phyloP scores from a whole-genome alignment of 768 basidiomycete genomes.

The Macrolepiota dolichaula region DNA sequence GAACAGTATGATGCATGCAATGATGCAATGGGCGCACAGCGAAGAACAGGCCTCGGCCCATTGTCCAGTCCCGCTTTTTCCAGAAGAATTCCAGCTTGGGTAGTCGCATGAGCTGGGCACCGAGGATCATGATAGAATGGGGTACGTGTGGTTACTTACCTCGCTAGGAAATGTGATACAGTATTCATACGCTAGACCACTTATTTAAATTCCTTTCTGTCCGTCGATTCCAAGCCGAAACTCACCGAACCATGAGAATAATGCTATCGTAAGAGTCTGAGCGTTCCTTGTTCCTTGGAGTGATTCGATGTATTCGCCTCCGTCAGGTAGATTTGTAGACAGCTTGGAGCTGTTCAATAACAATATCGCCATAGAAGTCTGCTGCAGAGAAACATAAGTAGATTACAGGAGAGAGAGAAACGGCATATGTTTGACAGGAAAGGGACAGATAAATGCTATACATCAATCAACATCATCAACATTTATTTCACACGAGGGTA shows the following conservation, averaged over 20 bases:
- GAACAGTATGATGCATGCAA: not conserved
- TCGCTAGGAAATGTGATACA: not conserved
- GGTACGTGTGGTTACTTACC: not conserved
- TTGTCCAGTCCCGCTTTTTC: slow-evolving; percentile 11
- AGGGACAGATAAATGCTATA: no score
- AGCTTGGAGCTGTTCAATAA: not conserved
- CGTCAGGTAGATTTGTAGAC: not conserved
- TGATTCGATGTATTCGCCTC: not conserved
- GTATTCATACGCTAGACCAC: slow-evolving; percentile 2
- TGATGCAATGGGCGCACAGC: not conserved
- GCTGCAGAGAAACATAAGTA: not conserved
- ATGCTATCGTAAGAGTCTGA: not conserved
- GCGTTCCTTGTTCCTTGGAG: slow-evolving; percentile 6
- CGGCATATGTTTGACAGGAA: no score
- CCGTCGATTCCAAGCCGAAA: not conserved
- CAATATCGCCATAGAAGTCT: not conserved
- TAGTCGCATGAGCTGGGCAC: not conserved
- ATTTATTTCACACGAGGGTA: no score
- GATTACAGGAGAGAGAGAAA: not conserved
- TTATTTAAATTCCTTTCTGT: no score
- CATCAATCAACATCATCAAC: no score
- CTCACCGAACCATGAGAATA: slow-evolving; percentile 9
- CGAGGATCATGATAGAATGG: no score
- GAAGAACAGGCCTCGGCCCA: slow-evolving; percentile 4
- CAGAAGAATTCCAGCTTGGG: slow-evolving; percentile 4